These are phyloP conservation scores for Hypsizygus marmoreus DNA, from an alignment of 768 basidiomycete genomes.

Conservation along the genomic window DNA sequence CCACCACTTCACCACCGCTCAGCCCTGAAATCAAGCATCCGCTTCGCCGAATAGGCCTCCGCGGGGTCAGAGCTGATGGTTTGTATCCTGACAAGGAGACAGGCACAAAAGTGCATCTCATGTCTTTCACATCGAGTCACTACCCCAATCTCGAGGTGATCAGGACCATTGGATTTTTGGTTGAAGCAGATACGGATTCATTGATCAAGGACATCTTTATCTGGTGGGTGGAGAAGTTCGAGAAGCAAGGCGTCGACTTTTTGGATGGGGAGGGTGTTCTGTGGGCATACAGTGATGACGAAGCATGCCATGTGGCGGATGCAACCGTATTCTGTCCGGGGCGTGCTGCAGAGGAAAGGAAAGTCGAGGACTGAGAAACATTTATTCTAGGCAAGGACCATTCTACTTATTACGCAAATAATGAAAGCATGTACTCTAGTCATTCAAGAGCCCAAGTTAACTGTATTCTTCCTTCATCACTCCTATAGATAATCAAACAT, in stretches of 20 bases:
- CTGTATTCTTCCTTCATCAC: too few species aligned
- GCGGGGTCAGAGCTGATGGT: slow-evolving; percentile 40
- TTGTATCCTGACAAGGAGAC: slow-evolving; percentile 46
- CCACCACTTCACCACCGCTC: slow-evolving; percentile 34
- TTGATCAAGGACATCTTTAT: slow-evolving; percentile 52
- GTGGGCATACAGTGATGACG: slow-evolving; percentile 43
- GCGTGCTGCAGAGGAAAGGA: too few species aligned
- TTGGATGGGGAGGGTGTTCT: slow-evolving; percentile 57
- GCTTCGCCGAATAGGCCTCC: slow-evolving; percentile 50
- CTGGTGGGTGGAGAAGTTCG: slow-evolving; percentile 55
- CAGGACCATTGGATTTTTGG: slow-evolving; percentile 49
- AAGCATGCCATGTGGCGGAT: too few species aligned
- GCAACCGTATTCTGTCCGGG: too few species aligned
- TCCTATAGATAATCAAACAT: too few species aligned
- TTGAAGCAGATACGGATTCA: slow-evolving; percentile 44
- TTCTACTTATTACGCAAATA: too few species aligned
- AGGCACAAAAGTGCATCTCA: slow-evolving; percentile 39
- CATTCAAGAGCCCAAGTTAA: too few species aligned
- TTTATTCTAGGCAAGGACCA: too few species aligned
- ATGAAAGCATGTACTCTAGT: too few species aligned
- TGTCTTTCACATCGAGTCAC: slow-evolving; percentile 40
- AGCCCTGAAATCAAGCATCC: slow-evolving; percentile 30
- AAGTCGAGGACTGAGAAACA: too few species aligned
- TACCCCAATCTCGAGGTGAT: slow-evolving; percentile 50
- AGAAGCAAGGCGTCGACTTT: slow-evolving; percentile 49